Base-by-base conservation (phyloP, 352 stramenopile species). In the Phytopythium mirpurense region DNA sequence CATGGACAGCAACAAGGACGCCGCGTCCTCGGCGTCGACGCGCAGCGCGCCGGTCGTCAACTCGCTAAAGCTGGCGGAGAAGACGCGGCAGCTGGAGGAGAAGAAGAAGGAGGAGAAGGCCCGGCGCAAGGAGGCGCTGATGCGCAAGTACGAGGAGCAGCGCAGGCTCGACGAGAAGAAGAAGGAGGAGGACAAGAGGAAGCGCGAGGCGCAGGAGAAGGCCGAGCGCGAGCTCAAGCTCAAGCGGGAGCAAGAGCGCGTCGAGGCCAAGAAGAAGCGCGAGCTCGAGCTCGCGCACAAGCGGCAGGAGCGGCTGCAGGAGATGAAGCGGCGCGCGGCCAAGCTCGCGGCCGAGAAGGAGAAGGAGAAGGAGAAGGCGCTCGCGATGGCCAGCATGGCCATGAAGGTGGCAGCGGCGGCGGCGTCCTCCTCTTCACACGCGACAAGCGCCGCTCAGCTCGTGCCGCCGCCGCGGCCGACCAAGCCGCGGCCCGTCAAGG, bases 151-250 rank as follows among this genome's bases (percentile, higher is more conserved):
- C 46, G 82, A 89, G 51, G 78, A 90, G 42, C 71, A 90, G 55
- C 68, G 71, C 3, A 74, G 71, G 40, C 53, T 65, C 1, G 75
- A 83, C 45, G 75, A 84, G 14, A 72, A 83, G 5, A 75, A 90
- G 2, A 87, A 86, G 60, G 84, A 89, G 42, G 83, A 89, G 19
- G 70, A 87, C 10, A 82, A 88, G 57, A 86, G 75, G 45, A 78
- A 74, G 55, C 71, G 73, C 42, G 54, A 51, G n/a, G 45, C 65
- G 6, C 54, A 73, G 55, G 74, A 78, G n/a, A 86, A 83, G 52
- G 69, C 71, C 2, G 78, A 90, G 45, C 72, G 72, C 40, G 78
- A 89, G 0, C 67, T 65, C 16, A 70, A 73, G 32, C 34, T 66
- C 12, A 84, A 80, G 24, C 70, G 70, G 2, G 63, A 88, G 26